Evolutionary conservation across 441 rosid genomes (phyloP).

Genomic region (Corymbia calophylla): DNA sequence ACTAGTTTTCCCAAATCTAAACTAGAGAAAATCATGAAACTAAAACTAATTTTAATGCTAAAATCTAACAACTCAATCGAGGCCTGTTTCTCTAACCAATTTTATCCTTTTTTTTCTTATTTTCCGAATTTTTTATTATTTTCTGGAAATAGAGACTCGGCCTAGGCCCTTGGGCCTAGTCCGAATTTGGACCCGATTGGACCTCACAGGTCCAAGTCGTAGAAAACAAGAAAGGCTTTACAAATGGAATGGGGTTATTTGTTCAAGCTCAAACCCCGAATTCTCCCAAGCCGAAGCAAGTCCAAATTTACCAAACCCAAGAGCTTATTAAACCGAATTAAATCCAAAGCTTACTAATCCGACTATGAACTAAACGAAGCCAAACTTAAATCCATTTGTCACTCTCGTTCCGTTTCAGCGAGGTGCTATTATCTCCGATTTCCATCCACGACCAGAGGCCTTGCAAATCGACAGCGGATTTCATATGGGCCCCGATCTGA

Average conservation of each 20-base stretch:
- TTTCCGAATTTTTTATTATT: too few species aligned
- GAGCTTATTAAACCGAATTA: not conserved
- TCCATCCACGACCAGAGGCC: not conserved
- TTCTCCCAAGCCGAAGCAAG: not conserved
- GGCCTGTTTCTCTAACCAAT: too few species aligned
- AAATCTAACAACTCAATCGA: too few species aligned
- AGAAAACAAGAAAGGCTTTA: not conserved
- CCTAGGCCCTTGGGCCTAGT: not conserved
- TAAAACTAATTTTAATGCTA: too few species aligned
- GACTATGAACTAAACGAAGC: not conserved
- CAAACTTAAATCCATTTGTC: not conserved
- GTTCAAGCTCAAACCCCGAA: not conserved
- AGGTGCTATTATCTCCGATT: not conserved
- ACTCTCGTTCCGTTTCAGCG: not conserved
- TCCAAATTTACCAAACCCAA: not conserved
- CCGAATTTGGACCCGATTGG: not conserved
- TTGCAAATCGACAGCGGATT: rapidly evolving
- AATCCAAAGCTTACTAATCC: not conserved
- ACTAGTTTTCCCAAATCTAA: too few species aligned
- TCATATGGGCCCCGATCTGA: not conserved
- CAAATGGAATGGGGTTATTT: not conserved
- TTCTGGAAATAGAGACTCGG: not conserved
- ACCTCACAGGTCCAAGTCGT: not conserved
- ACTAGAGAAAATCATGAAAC: too few species aligned
- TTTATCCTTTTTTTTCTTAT: too few species aligned